Conservation (phyloP, 2,329 filamentous ascomycete genomes). For the Fusarium pseudograminearum region DNA sequence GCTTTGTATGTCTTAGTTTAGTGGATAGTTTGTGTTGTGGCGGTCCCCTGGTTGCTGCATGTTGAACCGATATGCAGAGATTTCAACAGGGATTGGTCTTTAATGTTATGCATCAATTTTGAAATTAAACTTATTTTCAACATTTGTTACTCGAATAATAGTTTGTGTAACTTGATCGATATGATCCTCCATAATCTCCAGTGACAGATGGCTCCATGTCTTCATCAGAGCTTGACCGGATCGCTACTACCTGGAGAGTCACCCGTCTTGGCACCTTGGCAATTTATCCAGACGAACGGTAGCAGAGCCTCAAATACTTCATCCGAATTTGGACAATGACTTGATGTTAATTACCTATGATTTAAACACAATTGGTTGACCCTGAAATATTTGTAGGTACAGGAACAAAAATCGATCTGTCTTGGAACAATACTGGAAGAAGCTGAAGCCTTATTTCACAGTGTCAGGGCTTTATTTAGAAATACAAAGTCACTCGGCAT, state of each 20-base stretch:
- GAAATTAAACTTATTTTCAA: background rate
- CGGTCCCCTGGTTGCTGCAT: background rate
- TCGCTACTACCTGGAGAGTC: background rate
- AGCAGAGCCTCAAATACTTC: constrained; percentile 20
- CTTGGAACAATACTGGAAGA: rapidly evolving
- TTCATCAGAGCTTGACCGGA: background rate
- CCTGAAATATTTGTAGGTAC: rapidly evolving
- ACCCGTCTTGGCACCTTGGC: constrained; percentile 29
- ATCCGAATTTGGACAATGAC: background rate
- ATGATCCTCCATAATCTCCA: background rate
- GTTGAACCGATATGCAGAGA: background rate
- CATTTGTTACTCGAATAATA: background rate
- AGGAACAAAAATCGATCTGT: too few species aligned
- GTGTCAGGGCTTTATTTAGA: background rate
- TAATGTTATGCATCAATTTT: background rate
- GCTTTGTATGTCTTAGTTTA: background rate
- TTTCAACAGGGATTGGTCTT: background rate
- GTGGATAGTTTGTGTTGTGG: background rate
- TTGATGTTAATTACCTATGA: background rate
- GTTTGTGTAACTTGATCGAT: background rate
- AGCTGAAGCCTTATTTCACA: background rate
- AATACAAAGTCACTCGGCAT: rapidly evolving
- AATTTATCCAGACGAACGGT: background rate
- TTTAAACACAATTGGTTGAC: background rate
- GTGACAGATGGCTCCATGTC: too few species aligned